Percentiles rank a stretch among this genome's conserved stretches.
These are phyloP conservation scores for Lecanicillium sp. DNA, from an alignment of 2,329 filamentous ascomycete genomes.

Conservation along the genomic window DNA sequence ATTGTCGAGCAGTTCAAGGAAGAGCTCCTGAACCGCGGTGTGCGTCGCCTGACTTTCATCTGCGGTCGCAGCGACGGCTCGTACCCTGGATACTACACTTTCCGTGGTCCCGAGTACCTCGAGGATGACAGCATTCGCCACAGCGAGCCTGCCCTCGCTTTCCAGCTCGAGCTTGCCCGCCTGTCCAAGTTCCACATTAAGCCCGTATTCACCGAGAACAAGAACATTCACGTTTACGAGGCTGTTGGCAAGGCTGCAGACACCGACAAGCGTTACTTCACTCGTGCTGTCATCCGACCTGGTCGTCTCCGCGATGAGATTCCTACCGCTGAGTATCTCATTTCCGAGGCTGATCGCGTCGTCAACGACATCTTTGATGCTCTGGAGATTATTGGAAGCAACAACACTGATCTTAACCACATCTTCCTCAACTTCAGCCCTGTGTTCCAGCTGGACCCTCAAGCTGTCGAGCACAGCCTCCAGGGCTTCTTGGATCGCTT, in stretches of 20 bases:
- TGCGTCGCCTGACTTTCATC: constrained; percentile 92
- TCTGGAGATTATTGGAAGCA: constrained; percentile 96
- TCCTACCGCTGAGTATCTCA: constrained; percentile 95
- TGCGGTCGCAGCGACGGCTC: constrained; percentile 90
- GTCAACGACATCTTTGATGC: constrained; percentile 98
- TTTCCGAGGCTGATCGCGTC: constrained; percentile 90
- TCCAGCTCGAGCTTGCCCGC: constrained; percentile 94
- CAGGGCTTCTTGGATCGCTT: constrained; percentile 96
- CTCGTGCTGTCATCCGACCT: constrained; percentile 87
- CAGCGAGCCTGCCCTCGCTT: constrained; percentile 90
- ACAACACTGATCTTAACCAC: constrained; percentile 98
- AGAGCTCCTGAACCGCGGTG: constrained; percentile 71
- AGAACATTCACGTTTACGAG: constrained; percentile 98
- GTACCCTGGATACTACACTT: constrained; percentile 96
- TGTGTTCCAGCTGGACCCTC: constrained; percentile 84
- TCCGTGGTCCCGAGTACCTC: constrained; percentile 82
- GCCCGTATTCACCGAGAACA: constrained; percentile 97
- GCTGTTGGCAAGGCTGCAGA: constrained; percentile 90
- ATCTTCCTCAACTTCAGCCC: constrained; percentile 99
- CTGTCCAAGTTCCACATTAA: constrained; percentile 97
- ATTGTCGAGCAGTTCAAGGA: constrained; percentile 76
- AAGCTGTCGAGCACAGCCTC: constrained; percentile 86
- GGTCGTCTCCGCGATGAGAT: constrained; percentile 95
- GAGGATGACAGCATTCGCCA: constrained; percentile 97
- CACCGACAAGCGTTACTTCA: constrained; percentile 97